A percentile compares a stretch with the other conserved stretches of the same genome.
Conservation (phyloP, 495 filamentous ascomycete genomes). For the Stereocaulon alpinum region DNA sequence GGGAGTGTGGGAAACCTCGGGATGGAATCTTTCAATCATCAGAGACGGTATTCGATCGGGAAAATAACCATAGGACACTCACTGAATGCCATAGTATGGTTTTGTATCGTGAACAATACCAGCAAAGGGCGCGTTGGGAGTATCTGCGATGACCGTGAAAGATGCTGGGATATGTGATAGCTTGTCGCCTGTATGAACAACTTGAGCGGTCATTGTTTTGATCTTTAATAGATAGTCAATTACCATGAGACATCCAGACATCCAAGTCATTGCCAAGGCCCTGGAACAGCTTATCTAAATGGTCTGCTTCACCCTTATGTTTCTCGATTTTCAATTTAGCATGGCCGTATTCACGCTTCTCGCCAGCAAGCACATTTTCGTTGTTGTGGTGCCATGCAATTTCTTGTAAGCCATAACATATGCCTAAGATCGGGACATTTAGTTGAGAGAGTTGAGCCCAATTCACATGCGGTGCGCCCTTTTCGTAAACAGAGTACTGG, state of each 20-base stretch:
- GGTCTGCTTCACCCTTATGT: constrained; percentile 37
- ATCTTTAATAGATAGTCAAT: no score
- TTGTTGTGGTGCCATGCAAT: constrained; percentile 63
- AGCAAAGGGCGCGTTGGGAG: constrained; percentile 65
- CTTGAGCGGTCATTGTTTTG: not conserved
- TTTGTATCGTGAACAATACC: constrained; percentile 67
- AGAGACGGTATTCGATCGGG: not conserved
- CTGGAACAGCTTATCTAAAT: constrained; percentile 63
- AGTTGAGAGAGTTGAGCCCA: constrained; percentile 63
- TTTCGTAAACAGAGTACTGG: constrained; percentile 57
- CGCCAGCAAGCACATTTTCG: constrained; percentile 63
- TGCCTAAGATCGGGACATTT: constrained; percentile 64
- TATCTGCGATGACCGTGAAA: constrained; percentile 64
- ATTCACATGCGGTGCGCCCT: constrained; percentile 65
- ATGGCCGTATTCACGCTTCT: constrained; percentile 62
- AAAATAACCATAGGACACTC: not conserved
- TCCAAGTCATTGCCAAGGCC: constrained; percentile 56
- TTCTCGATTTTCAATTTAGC: constrained; percentile 44
- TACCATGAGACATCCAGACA: constrained; percentile 71
- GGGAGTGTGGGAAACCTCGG: constrained; percentile 59
- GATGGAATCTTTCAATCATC: constrained; percentile 51
- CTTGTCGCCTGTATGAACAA: constrained; percentile 53
- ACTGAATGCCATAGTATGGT: constrained; percentile 62
- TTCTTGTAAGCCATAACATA: constrained; percentile 76
- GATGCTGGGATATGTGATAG: constrained; percentile 57